Evolutionary conservation across 169 alveolate species (phyloP).

Genomic region (Plasmodium chabaudi): DNA sequence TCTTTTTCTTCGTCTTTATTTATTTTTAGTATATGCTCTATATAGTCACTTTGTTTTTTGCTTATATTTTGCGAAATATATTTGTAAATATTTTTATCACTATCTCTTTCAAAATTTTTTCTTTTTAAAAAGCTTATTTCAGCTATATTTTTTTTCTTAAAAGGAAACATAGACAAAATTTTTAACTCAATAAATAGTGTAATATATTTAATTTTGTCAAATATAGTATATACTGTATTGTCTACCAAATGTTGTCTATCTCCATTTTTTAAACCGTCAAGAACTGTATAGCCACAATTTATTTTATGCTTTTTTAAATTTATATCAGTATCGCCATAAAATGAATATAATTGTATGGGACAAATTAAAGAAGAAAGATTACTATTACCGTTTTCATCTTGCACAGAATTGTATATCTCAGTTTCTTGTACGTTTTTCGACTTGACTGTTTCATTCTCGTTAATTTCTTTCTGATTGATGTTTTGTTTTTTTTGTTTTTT

Average conservation of each 20-base stretch:
- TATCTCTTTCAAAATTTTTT: slow-evolving; percentile 40
- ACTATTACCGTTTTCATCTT: slow-evolving; percentile 5
- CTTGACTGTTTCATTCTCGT: background rate
- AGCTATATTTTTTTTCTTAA: slow-evolving; percentile 18
- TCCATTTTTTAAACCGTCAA: background rate
- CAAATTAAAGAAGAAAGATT: background rate
- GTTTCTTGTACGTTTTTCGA: background rate
- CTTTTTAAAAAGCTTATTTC: slow-evolving; percentile 62
- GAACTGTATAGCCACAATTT: background rate
- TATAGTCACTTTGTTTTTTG: slow-evolving; percentile 15
- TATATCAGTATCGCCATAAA: background rate
- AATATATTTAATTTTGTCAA: slow-evolving; percentile 23
- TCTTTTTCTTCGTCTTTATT: slow-evolving; percentile 1
- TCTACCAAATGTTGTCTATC: no score
- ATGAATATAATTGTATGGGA: no score
- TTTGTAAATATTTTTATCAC: slow-evolving; percentile 43
- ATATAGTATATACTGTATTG: background rate
- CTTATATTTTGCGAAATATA: slow-evolving; percentile 30
- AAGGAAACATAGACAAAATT: slow-evolving; percentile 12
- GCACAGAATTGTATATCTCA: background rate
- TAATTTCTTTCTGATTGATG: background rate
- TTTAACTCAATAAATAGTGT: slow-evolving; percentile 45
- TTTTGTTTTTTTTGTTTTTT: background rate
- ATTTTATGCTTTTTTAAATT: slow-evolving; percentile 28
- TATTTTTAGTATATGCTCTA: slow-evolving; percentile 11